Percentiles rank a stretch among this genome's conserved stretches.
These are phyloP conservation scores for Vitis vinifera DNA, from an alignment of 164 flowering plant species.

Conservation along the genomic window ASM3070453v1 NC_081823.1:7716501-7717000, in stretches of 20 bases:
- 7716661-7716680: constrained; percentile 70
- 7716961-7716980: constrained; percentile 53
- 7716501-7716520: constrained; percentile 67
- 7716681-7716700: constrained; percentile 44
- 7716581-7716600: constrained; percentile 68
- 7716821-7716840: constrained; percentile 71
- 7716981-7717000: constrained; percentile 78
- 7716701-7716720: constrained; percentile 51
- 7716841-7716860: constrained; percentile 55
- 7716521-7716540: constrained; percentile 76
- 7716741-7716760: constrained; percentile 93
- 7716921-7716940: constrained; percentile 68
- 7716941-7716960: constrained; percentile 83
- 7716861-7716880: constrained; percentile 69
- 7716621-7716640: constrained; percentile 64
- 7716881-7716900: constrained; percentile 78
- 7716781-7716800: constrained; percentile 81
- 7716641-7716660: constrained; percentile 74
- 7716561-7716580: constrained; percentile 73
- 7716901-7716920: constrained; percentile 82
- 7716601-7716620: constrained; percentile 74
- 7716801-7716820: constrained; percentile 72
- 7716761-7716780: constrained; percentile 68
- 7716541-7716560: constrained; percentile 89
- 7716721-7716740: constrained; percentile 71